Percentiles rank a stretch among this genome's conserved stretches.
Evolutionary conservation across 805 yeast genomes (phyloP).

Genomic region (Saccharomycopsis oosterbeekiorum): DNA sequence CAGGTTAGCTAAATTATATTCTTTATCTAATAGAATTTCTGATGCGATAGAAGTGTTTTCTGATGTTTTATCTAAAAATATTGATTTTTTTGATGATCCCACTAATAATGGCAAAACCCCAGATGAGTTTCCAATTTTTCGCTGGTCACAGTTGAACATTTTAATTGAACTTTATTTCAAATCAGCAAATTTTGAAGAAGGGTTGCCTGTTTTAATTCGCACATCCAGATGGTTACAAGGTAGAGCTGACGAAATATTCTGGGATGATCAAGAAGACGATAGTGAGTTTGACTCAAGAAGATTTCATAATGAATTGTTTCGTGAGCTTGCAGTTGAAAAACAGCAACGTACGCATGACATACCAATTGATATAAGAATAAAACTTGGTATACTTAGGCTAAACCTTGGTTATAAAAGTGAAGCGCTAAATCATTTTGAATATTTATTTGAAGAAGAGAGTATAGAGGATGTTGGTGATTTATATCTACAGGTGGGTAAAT

Average conservation of each 20-base stretch:
- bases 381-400: conserved; percentile 67
- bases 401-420: conserved; percentile 55
- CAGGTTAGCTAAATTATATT: conserved; percentile 45
- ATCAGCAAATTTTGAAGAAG: conserved; percentile 53
- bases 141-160: conserved; percentile 84
- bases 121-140: conserved; percentile 45
- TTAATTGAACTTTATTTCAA: conserved; percentile 70
- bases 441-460: conserved; percentile 44
- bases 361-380: conserved; percentile 82
- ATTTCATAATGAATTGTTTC: conserved; percentile 35
- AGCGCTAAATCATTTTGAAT: conserved; percentile 59
- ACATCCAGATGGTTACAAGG: conserved; percentile 72
- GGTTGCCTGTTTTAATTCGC: conserved; percentile 53
- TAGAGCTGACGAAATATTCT: conserved; percentile 28
- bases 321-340: conserved; percentile 28
- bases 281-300: conserved; percentile 77
- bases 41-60: conserved; percentile 70
- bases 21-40: conserved; percentile 44
- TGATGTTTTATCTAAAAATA: conserved; percentile 52
- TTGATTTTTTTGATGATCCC: conserved; percentile 22
- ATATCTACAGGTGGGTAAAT: conserved; percentile 64
- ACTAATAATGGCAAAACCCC: conserved; percentile 19
- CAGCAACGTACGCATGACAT: conserved; percentile 37
- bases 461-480: conserved; percentile 62
- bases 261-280: conserved; percentile 44